phyloP scores from a whole-genome alignment of 257 asterid species.

The Capsicum rhomboideum region DNA sequence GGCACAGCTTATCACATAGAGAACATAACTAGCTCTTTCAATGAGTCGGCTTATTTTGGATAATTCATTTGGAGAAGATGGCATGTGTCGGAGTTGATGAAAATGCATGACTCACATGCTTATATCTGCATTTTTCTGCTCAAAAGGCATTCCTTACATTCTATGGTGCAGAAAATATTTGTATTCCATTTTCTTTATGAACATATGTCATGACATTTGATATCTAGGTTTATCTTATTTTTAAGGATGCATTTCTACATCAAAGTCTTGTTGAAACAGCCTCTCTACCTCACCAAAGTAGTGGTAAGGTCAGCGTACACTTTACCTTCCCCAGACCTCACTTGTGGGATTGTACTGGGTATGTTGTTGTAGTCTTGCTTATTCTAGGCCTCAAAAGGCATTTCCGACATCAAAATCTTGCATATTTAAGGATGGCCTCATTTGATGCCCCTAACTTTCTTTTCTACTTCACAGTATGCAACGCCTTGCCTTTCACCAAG shows the following conservation, averaged over 20 bases:
- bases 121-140: not conserved
- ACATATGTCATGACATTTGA: not conserved
- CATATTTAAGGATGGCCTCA: not conserved
- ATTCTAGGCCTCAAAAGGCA: not conserved
- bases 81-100: too few relatives aligned
- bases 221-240: not conserved
- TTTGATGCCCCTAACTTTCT: not conserved
- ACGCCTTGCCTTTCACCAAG: not conserved
- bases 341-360: too few relatives aligned
- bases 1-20: not conserved
- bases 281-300: too few relatives aligned
- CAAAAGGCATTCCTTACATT: not conserved
- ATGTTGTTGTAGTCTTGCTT: too few relatives aligned
- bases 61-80: not conserved
- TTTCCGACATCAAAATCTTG: not conserved
- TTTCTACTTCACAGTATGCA: not conserved
- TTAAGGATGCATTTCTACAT: not conserved
- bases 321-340: too few relatives aligned
- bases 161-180: not conserved
- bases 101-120: not conserved
- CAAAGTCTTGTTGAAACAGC: not conserved
- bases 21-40: not conserved
- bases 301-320: too few relatives aligned
- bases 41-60: not conserved
- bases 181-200: not conserved